Base-by-base conservation (phyloP, 352 stramenopile genomes). In the Blastocystis sp. region DNA sequence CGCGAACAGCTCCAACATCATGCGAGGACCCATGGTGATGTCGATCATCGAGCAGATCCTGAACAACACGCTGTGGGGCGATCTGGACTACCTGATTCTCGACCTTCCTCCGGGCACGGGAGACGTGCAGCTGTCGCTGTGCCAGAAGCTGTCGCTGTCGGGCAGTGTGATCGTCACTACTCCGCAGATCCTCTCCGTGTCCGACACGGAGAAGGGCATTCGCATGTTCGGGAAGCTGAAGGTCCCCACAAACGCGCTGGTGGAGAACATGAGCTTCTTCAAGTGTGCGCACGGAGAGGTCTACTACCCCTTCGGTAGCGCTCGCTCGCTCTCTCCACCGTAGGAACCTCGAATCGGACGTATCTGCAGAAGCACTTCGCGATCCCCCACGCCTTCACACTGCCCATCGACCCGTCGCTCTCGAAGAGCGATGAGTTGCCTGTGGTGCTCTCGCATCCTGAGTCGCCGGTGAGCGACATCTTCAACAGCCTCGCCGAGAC, bases 191-290 rank as follows among this genome's bases (percentile, higher is more conserved):
- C 94, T 99, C 66, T 96, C 94, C 91, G 98, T 98, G 91, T 96
- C 98, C 34, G 98, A 99, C 91, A 97, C 99, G 11, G 96, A 98
- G 69, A 98, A 98, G 90, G 81, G 81, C 16, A 85, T 79, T n/a
- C 88, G 78, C 24, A 69, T 70, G 55, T 90, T 78, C 59, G 81
- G 47, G 20, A 85, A 89, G 64, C 64, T 91, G 6, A 66, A 95
- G 93, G 95, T 99, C 53, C 96, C 96, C 73, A 98, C 95, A 7
- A 91, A 97, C 5, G 96, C 96, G 13, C 94, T 99, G 13, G 98
- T 99, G 4, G 96, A 99, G 90, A 99, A 99, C 92, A 99, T 99
- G 97, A 95, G 96, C 24, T 99, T 98, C 87, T 92, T 95, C 92
- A 93, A 93, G 37, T 91, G 90, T 65, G 63, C 91, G 18, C 90